Conservation (phyloP, 1,284 basidiomycete species). For the Taiwanofungus camphoratus region DNA sequence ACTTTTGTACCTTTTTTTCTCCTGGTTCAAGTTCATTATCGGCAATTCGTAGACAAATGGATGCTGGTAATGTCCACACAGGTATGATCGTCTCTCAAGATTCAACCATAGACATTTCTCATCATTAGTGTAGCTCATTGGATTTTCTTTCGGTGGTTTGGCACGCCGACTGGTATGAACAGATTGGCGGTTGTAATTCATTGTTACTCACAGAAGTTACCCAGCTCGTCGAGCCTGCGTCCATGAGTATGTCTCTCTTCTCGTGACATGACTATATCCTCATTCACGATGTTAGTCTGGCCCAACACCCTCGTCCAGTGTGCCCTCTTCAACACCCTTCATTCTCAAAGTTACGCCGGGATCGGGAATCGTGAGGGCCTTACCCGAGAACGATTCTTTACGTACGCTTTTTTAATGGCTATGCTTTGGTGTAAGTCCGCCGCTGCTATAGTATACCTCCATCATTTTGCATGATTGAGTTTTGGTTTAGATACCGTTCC, state of each 20-base stretch:
- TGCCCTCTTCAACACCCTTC: constrained; percentile 78
- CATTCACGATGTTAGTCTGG: constrained; percentile 50
- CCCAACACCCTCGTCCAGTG: constrained; percentile 79
- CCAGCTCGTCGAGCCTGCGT: constrained; percentile 77
- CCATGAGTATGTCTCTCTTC: constrained; percentile 57
- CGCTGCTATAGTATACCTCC: too few relatives aligned
- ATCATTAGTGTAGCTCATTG: constrained; percentile 57
- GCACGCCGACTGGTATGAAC: constrained; percentile 36
- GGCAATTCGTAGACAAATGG: constrained; percentile 49
- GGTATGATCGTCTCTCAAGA: too few relatives aligned
- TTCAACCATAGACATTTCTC: not conserved
- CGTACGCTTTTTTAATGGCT: constrained; percentile 53
- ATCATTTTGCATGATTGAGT: not conserved
- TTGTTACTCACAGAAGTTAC: constrained; percentile 7
- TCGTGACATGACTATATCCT: not conserved
- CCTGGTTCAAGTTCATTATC: not conserved
- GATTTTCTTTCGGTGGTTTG: constrained; percentile 84
- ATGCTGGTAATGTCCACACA: constrained; percentile 77
- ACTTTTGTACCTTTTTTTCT: not conserved
- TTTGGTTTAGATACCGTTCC: constrained; percentile 43
- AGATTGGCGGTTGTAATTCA: too few relatives aligned
- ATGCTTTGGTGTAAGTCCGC: constrained; percentile 50
- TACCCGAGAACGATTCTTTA: constrained; percentile 74
- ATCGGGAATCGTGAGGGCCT: constrained; percentile 62
- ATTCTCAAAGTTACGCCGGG: constrained; percentile 59